Conservation (phyloP, 495 filamentous ascomycete species). For the Niebla homalea region DNA sequence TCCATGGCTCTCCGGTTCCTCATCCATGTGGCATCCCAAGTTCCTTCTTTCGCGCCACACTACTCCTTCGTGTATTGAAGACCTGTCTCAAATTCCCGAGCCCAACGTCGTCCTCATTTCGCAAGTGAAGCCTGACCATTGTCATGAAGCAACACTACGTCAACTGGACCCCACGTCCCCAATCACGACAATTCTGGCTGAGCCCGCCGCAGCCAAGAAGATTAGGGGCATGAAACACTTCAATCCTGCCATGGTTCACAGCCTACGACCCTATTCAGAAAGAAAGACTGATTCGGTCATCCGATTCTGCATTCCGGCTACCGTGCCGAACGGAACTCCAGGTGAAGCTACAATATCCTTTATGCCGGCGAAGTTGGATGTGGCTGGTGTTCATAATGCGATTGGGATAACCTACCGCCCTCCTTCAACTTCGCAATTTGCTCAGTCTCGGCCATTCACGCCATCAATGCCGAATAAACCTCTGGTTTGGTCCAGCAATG, state of each 20-base stretch:
- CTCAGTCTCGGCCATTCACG: conserved; percentile 18
- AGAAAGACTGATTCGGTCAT: conserved; percentile 30
- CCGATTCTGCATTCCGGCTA: conserved; percentile 33
- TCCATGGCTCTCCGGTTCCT: conserved; percentile 54
- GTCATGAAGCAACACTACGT: conserved; percentile 50
- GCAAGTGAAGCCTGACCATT: conserved; percentile 61
- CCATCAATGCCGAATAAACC: conserved; percentile 16
- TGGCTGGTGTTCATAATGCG: conserved; percentile 49
- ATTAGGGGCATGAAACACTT: conserved; percentile 57
- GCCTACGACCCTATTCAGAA: conserved; percentile 36
- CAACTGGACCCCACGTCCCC: conserved; percentile 39
- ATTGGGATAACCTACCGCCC: conserved; percentile 59
- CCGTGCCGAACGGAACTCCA: conserved; percentile 28
- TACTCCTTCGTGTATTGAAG: conserved; percentile 39
- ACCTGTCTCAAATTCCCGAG: conserved; percentile 44
- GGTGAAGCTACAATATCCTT: conserved; percentile 56
- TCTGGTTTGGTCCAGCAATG: not conserved
- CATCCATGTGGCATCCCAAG: conserved; percentile 45
- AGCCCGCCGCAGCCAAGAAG: conserved; percentile 43
- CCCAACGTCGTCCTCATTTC: conserved; percentile 55
- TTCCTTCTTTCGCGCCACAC: conserved; percentile 46
- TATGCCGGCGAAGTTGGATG: conserved; percentile 46
- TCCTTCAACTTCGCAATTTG: conserved; percentile 21
- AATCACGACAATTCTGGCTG: conserved; percentile 49
- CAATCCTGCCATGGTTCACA: conserved; percentile 34